Conservation (phyloP, 75 land plant species). For the Picea sitchensis region DNA sequence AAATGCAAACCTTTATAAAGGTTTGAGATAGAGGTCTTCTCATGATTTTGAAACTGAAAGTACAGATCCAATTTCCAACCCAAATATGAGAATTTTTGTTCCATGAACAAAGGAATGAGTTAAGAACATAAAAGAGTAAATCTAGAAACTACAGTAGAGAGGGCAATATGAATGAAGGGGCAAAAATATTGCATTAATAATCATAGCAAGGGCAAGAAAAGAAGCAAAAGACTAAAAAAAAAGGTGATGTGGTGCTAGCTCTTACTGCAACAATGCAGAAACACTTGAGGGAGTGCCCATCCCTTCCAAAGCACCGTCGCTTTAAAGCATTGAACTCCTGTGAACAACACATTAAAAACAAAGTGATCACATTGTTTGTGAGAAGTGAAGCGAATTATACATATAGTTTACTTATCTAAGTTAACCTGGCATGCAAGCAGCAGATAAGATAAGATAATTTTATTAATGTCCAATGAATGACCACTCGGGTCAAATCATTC, state of each 20-base stretch:
- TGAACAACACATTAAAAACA: background rate
- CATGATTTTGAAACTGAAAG: background rate
- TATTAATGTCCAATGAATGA: too few relatives aligned
- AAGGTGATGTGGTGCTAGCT: background rate
- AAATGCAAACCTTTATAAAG: background rate
- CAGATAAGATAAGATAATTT: too few relatives aligned
- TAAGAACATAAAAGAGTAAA: background rate
- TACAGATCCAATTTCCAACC: too few relatives aligned
- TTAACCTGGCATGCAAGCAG: background rate
- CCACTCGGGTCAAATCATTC: too few relatives aligned
- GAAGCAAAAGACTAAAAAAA: background rate
- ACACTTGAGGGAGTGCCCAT: slow-evolving; percentile 50
- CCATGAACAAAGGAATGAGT: too few relatives aligned
- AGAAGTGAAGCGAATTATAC: background rate
- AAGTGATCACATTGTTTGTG: background rate
- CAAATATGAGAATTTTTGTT: too few relatives aligned
- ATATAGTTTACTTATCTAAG: too few relatives aligned
- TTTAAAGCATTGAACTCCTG: slow-evolving; percentile 82
- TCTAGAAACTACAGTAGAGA: background rate
- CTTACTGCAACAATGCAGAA: slow-evolving; percentile 60
- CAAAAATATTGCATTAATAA: background rate
- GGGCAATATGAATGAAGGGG: background rate
- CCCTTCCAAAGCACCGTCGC: slow-evolving; percentile 46
- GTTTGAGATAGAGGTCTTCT: background rate
- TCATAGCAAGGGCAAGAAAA: background rate